Evolutionary conservation across 352 stramenopile genomes (phyloP).

Genomic region (Phytopythium chamaehyphon): DNA sequence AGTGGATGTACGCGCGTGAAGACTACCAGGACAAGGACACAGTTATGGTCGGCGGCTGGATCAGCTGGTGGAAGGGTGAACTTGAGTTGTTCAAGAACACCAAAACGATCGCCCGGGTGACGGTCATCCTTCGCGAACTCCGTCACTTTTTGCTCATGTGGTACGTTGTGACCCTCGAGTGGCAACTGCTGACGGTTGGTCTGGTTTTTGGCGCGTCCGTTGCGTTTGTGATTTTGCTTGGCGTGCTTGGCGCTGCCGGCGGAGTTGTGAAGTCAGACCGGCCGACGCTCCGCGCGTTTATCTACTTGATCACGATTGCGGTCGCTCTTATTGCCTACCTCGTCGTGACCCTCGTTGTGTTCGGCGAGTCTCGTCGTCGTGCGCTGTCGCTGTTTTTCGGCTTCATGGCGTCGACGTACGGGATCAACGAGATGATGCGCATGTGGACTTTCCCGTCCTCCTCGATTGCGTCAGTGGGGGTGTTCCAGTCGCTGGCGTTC

Average conservation of each 20-base stretch:
- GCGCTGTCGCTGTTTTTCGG: conserved; percentile 76
- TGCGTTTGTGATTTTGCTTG: conserved; percentile 52
- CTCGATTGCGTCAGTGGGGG: conserved; percentile 52
- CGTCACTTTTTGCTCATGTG: conserved; percentile 84
- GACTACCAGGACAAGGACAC: conserved; percentile 57
- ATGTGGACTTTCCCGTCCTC: conserved; percentile 79
- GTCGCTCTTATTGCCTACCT: conserved; percentile 44
- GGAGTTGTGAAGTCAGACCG: conserved; percentile 27
- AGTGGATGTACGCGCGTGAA: conserved; percentile 81
- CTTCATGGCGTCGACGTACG: conserved; percentile 71
- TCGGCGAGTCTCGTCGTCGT: conserved; percentile 25
- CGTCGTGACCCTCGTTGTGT: conserved; percentile 32
- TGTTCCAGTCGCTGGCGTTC: conserved; percentile 82
- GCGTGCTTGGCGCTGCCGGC: conserved; percentile 32
- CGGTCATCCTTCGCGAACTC: conserved; percentile 68
- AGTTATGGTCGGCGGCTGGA: conserved; percentile 71
- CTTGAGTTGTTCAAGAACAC: conserved; percentile 71
- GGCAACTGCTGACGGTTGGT: conserved; percentile 42
- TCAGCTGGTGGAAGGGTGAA: conserved; percentile 82
- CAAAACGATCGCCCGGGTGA: conserved; percentile 60
- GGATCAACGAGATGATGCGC: conserved; percentile 81
- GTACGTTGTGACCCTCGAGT: conserved; percentile 78
- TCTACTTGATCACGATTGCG: conserved; percentile 47
- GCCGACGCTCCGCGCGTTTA: conserved; percentile 36
- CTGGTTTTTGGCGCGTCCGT: conserved; percentile 55